These are phyloP conservation scores for Talaromyces trachyspermus DNA, from an alignment of 495 filamentous ascomycete species.

Conservation along the genomic window DNA sequence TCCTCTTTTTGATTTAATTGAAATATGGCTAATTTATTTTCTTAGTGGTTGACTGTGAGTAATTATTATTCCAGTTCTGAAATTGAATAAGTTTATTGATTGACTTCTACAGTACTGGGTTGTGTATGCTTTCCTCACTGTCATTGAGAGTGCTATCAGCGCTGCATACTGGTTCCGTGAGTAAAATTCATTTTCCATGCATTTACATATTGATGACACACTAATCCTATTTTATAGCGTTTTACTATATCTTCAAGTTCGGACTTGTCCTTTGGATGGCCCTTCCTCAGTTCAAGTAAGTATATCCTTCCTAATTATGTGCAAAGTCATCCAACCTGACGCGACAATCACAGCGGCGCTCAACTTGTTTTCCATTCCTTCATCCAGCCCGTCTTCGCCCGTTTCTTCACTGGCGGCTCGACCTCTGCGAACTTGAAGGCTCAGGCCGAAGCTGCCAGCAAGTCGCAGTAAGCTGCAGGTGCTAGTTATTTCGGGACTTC, in stretches of 20 bases:
- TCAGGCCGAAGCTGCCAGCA: slow-evolving; percentile 71
- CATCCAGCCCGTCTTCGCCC: slow-evolving; percentile 81
- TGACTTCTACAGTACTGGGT: slow-evolving; percentile 77
- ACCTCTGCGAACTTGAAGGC: slow-evolving; percentile 85
- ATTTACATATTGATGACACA: neutral
- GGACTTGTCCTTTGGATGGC: slow-evolving; percentile 93
- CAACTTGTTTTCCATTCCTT: slow-evolving; percentile 95
- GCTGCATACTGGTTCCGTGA: slow-evolving; percentile 97
- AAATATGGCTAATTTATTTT: neutral
- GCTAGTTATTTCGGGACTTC: neutral
- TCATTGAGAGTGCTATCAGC: slow-evolving; percentile 85
- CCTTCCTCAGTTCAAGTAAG: slow-evolving; percentile 86
- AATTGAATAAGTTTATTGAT: neutral
- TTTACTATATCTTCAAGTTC: slow-evolving; percentile 99
- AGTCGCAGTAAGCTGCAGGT: slow-evolving; percentile 32
- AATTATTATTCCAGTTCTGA: slow-evolving; percentile 3
- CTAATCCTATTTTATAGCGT: slow-evolving; percentile 45
- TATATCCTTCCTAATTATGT: slow-evolving; percentile 11
- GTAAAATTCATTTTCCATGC: slow-evolving; percentile 17
- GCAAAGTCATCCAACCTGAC: slow-evolving; percentile 15
- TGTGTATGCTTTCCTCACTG: slow-evolving; percentile 85
- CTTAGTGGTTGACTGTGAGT: slow-evolving; percentile 52
- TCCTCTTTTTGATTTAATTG: neutral
- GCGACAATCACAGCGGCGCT: slow-evolving; percentile 67
- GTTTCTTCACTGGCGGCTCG: slow-evolving; percentile 73